phyloP scores from a whole-genome alignment of 164 flowering plant species.

The Cinnamomum micranthum region DNA sequence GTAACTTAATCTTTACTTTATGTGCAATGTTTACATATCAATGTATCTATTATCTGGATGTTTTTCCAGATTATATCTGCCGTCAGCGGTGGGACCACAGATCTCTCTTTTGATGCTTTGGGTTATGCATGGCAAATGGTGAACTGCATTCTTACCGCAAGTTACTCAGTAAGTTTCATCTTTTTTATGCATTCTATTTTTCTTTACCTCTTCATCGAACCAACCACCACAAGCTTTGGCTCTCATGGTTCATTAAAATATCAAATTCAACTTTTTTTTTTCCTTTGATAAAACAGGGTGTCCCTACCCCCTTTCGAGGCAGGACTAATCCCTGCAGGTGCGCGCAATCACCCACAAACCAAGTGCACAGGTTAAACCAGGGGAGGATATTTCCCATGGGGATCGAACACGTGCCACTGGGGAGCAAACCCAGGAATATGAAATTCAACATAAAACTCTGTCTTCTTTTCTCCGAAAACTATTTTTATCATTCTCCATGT shows the following conservation, averaged over 20 bases:
- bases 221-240: not conserved
- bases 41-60: not conserved
- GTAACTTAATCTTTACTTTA: not conserved
- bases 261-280: no score
- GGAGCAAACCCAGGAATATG: no score
- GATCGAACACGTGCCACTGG: no score
- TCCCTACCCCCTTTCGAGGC: no score
- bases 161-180: slow-evolving; percentile 61
- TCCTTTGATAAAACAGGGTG: no score
- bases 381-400: no score
- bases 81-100: slow-evolving; percentile 66
- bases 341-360: no score
- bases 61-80: slow-evolving; percentile 73
- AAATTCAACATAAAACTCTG: no score
- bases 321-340: no score
- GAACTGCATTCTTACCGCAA: slow-evolving; percentile 76
- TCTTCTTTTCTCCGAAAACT: no score
- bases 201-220: not conserved
- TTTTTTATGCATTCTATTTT: not conserved
- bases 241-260: not conserved
- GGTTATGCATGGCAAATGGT: slow-evolving; percentile 74
- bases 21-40: slow-evolving; percentile 4
- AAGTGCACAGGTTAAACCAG: no score
- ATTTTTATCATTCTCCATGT: no score
- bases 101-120: slow-evolving; percentile 55